Evolutionary conservation across 768 basidiomycete species (phyloP), one percentile per base, ranked within the genome.

Genomic region (Pilatotrama ljubarskyi): DNA sequence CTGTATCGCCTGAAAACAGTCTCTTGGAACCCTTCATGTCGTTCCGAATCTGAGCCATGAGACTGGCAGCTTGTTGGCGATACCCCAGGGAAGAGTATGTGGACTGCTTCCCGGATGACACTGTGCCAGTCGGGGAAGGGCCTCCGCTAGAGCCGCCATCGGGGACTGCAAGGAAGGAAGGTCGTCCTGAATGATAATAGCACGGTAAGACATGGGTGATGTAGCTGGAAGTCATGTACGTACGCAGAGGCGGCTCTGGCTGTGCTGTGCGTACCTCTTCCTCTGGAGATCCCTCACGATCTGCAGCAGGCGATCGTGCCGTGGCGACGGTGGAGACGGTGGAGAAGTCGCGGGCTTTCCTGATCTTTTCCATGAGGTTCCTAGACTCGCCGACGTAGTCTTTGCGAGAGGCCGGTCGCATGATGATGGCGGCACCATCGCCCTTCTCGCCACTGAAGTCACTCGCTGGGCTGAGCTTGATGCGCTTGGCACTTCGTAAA

Each of bases 21-120:
- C 88, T 85, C 71, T 91, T 91, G 51, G 83, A 81, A 4, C 85
- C 82, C 66, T 84, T 85, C 80, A 92, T 84, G 66, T 91, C 90
- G 58, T 79, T 82, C 73, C 88, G 88, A 64, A 95, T 93, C 64
- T 92, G 90, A 24, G 88, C 88, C 90, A 95, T 93, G 46, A 95
- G 73, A 24, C 79, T 84, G 9, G 84, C 89, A 13, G 91, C 93
- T 65, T 91, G 86, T 65, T 84, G 78, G 41, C 92, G 84, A 70
- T 91, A 91, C 9, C 81, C 82, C 20, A 85, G 77, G 8, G 90
- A 87, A 0, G 88, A 86, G 58, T 84, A 83, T 2, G 76, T 66
- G 18, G 74, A 74, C 11, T 71, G 70, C 20, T 71, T 73, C 10
- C 71, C 70, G 15, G 74, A 69, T 1, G 66, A 66, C 1, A 64